Evolutionary conservation across 257 asterid species (phyloP), one percentile per base, ranked within the genome.

Genomic region (Lycium ferocissimum): DNA sequence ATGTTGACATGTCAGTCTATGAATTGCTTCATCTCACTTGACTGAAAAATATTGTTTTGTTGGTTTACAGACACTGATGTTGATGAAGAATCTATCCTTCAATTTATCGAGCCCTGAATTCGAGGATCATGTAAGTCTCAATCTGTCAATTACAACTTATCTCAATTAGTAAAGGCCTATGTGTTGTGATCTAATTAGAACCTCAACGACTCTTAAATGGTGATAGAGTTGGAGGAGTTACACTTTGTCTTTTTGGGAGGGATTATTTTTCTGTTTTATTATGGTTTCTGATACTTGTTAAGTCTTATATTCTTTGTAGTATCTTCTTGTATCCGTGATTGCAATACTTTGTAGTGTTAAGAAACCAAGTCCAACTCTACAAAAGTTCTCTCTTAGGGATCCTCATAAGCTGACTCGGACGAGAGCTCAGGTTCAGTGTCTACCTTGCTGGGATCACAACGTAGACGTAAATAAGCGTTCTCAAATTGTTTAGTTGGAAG

Each of bases 61-160:
- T 66, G 80, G 59, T 20, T 81, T 84, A 84, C 93, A 95, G 98
- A 94, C 89, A 65, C 56, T 93, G 86, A 87, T 89, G 95, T 80
- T 95, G 95, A 94, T 94, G 98, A 91, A 88, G 89, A 95, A 95
- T 90, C 98, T 95, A 1, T 87, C 95, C 5, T 88, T 66, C 89
- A 95, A 95, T 87, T 89, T 95, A 85, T 81, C 80, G 88, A 93
- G 91, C 91, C 97, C 98, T 11, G 98, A 94, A 79, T 95, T 93
- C 75, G 94, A 95, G 92, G 91, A 90, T 87, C 94, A 94, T 85
- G 97, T 93, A 88, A 94, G 98, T 90, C 10, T 43, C 43, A 62
- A 38, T 53, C 37, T 37, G 58, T 53, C 54, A 54, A 61, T 53
- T 53, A 15, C 66, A 15, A 33, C 65, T 53, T 54, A n/a, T 33